These are phyloP conservation scores for Sporodiniella umbellata DNA, from an alignment of 371 early-diverging fungal genomes.

Conservation along the genomic window DNA sequence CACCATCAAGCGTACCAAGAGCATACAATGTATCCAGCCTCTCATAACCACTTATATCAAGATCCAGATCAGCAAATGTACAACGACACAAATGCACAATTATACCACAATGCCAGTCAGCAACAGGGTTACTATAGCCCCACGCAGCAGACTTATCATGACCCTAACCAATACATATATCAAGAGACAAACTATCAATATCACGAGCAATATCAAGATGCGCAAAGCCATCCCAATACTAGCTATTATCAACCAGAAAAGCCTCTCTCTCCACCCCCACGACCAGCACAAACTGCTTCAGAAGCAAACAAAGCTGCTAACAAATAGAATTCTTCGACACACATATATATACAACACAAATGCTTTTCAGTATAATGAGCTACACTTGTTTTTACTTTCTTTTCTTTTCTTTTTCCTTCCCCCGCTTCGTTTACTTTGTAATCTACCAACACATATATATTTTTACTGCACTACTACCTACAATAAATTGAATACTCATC, in stretches of 20 bases:
- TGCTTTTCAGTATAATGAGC: too few species aligned
- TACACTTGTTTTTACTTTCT: background rate
- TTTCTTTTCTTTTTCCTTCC: too few species aligned
- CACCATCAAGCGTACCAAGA: conserved; percentile 7
- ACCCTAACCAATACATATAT: conserved; percentile 4
- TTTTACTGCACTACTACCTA: too few species aligned
- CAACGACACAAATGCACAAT: conserved; percentile 5
- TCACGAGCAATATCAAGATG: conserved; percentile 1
- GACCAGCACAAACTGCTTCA: background rate
- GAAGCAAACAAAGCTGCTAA: background rate
- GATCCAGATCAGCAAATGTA: conserved; percentile 7
- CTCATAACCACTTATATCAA: conserved; percentile 8
- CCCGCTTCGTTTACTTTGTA: too few species aligned
- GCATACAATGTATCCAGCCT: background rate
- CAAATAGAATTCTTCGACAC: background rate
- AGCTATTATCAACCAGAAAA: conserved; percentile 1
- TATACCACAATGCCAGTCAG: conserved; percentile 2
- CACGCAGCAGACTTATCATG: conserved; percentile 4
- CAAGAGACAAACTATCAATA: conserved; percentile 3
- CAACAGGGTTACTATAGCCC: conserved; percentile 4
- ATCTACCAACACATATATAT: too few species aligned
- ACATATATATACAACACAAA: too few species aligned
- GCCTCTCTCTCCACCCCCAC: background rate
- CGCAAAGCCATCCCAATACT: background rate
- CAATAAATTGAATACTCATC: too few species aligned